These are phyloP conservation scores for Penstemon eatonii DNA, from an alignment of 257 asterid genomes.

Conservation along the genomic window DNA sequence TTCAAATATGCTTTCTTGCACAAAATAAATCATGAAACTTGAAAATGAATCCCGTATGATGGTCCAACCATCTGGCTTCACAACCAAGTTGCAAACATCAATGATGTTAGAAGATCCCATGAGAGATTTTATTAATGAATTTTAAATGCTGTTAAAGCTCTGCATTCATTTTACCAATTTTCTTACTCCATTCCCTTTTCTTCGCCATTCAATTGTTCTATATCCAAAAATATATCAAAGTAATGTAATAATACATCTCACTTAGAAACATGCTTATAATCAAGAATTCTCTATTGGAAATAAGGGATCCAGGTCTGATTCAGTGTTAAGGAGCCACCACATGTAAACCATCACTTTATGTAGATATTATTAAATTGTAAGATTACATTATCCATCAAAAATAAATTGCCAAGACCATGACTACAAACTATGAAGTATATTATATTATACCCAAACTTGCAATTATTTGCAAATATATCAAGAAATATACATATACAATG, in stretches of 20 bases:
- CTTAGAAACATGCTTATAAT: neutral
- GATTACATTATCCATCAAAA: no score
- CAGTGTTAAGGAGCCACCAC: no score
- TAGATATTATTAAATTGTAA: neutral
- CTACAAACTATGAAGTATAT: no score
- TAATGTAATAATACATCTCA: neutral
- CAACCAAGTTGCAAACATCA: neutral
- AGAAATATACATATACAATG: neutral
- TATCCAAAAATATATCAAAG: no score
- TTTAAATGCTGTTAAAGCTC: neutral
- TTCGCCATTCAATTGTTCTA: neutral
- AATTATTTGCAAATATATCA: neutral
- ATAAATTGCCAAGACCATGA: no score
- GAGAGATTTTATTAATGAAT: slow-evolving; percentile 8
- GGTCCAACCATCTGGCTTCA: neutral
- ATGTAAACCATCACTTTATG: neutral
- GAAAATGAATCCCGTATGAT: slow-evolving; percentile 2
- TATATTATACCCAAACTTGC: neutral
- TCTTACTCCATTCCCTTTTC: neutral
- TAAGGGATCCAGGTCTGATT: no score
- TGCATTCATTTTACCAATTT: neutral
- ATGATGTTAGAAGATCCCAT: neutral
- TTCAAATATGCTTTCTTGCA: neutral
- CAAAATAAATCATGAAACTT: slow-evolving; percentile 10
- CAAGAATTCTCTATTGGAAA: neutral